Evolutionary conservation across 2,329 filamentous ascomycete genomes (phyloP).

Genomic region (Intubia oerlemansii): DNA sequence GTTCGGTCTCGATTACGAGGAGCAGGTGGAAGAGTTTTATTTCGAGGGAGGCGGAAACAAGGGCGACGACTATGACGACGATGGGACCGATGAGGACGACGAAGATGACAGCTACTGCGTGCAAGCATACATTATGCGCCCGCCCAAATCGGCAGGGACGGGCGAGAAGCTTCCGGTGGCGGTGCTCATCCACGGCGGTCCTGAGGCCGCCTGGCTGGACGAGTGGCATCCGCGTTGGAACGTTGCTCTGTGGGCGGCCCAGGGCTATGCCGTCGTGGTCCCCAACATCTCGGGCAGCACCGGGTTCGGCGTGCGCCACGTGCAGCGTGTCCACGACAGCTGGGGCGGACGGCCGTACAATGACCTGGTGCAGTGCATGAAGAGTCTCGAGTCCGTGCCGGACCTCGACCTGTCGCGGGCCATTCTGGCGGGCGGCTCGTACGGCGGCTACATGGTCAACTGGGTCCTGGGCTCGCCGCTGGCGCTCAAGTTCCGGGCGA

Average conservation of each 20-base stretch:
- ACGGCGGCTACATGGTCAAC: conserved; percentile 39
- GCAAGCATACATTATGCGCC: conserved; percentile 19
- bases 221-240: conserved; percentile 22
- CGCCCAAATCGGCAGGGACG: conserved; percentile 11
- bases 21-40: conserved; percentile 19
- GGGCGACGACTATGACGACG: too few species aligned
- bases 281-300: conserved; percentile 37
- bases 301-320: conserved; percentile 26
- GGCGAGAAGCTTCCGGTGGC: conserved; percentile 17
- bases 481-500: conserved; percentile 24
- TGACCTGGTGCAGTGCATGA: conserved; percentile 31
- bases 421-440: conserved; percentile 29
- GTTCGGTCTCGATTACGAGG: conserved; percentile 13
- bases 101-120: too few species aligned
- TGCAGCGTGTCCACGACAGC: conserved; percentile 19
- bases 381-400: conserved; percentile 25
- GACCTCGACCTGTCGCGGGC: conserved; percentile 31
- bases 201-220: conserved; percentile 28
- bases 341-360: conserved; percentile 33
- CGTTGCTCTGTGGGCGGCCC: conserved; percentile 32
- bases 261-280: conserved; percentile 36
- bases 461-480: conserved; percentile 30
- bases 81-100: background rate
- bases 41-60: conserved; percentile 15
- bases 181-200: conserved; percentile 17